Percentiles rank a stretch among this genome's conserved stretches.
Evolutionary conservation across 2,329 filamentous ascomycete species (phyloP).

Genomic region (Phyllosticta citrichinensis): DNA sequence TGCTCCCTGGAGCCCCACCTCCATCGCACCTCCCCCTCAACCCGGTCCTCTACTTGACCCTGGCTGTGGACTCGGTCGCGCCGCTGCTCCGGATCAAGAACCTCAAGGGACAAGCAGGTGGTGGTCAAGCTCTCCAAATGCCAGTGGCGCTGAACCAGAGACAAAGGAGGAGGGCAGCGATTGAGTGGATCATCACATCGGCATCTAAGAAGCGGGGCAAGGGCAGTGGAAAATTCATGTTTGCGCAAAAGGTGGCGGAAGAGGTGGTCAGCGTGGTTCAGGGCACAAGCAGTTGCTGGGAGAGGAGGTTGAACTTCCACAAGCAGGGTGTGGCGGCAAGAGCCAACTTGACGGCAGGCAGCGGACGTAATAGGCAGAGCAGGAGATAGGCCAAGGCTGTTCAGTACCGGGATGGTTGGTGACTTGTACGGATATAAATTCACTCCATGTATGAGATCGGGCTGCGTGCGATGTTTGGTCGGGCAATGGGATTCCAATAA

Average conservation of each 20-base stretch:
- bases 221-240: slow-evolving; percentile 60
- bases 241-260: slow-evolving; percentile 70
- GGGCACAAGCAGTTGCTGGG: slow-evolving; percentile 76
- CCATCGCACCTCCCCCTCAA: slow-evolving; percentile 74
- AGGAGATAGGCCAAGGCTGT: not conserved
- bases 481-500: too few species aligned
- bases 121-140: slow-evolving; percentile 73
- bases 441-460: not conserved
- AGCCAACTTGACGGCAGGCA: slow-evolving; percentile 45
- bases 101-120: slow-evolving; percentile 70
- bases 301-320: slow-evolving; percentile 66
- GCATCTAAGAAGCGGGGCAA: slow-evolving; percentile 66
- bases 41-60: slow-evolving; percentile 77
- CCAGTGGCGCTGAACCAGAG: slow-evolving; percentile 66
- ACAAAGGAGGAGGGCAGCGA: slow-evolving; percentile 67
- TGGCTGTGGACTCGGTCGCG: slow-evolving; percentile 86
- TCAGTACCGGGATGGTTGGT: not conserved
- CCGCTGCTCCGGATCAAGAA: slow-evolving; percentile 73
- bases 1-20: slow-evolving; percentile 68
- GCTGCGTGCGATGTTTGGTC: not conserved
- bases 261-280: slow-evolving; percentile 83
- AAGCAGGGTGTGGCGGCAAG: slow-evolving; percentile 69
- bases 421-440: not conserved
- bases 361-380: not conserved
- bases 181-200: slow-evolving; percentile 82